These are phyloP conservation scores for Aureobasidium sp. DNA, from an alignment of 2,329 filamentous ascomycete species.

Conservation along the genomic window DNA sequence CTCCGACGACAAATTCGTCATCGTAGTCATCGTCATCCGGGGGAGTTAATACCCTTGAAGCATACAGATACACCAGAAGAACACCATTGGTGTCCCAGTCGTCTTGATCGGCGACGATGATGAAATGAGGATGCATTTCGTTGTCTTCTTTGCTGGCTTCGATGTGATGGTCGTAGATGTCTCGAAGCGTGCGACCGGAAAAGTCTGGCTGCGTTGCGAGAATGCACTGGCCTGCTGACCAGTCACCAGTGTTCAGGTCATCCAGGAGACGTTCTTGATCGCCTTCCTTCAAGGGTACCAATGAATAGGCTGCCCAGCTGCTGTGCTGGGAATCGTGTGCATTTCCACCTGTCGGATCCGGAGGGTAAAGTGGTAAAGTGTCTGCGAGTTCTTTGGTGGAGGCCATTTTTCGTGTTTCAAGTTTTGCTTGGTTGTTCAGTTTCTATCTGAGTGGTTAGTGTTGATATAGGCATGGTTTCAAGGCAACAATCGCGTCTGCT, in stretches of 20 bases:
- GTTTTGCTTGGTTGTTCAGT: neutral
- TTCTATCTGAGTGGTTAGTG: too few relatives aligned
- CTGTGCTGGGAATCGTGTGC: neutral
- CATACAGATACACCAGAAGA: neutral
- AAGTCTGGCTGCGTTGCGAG: neutral
- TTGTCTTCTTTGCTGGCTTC: neutral
- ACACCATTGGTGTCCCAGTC: neutral
- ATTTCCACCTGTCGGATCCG: neutral
- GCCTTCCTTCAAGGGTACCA: neutral
- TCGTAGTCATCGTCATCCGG: neutral
- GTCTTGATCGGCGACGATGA: neutral
- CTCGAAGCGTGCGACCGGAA: neutral
- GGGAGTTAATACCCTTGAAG: neutral
- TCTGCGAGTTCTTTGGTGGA: neutral
- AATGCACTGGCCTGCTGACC: neutral
- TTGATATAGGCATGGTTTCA: neutral
- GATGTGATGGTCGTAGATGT: conserved; percentile 2
- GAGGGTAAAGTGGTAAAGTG: neutral
- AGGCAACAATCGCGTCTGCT: neutral
- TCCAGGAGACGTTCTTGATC: neutral
- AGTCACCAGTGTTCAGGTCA: neutral
- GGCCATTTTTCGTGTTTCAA: neutral
- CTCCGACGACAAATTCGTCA: neutral
- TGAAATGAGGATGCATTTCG: neutral
- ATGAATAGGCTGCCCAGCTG: neutral